These are phyloP conservation scores for Trametes polyzona DNA, from an alignment of 1,284 basidiomycete species.

Conservation along the genomic window DNA sequence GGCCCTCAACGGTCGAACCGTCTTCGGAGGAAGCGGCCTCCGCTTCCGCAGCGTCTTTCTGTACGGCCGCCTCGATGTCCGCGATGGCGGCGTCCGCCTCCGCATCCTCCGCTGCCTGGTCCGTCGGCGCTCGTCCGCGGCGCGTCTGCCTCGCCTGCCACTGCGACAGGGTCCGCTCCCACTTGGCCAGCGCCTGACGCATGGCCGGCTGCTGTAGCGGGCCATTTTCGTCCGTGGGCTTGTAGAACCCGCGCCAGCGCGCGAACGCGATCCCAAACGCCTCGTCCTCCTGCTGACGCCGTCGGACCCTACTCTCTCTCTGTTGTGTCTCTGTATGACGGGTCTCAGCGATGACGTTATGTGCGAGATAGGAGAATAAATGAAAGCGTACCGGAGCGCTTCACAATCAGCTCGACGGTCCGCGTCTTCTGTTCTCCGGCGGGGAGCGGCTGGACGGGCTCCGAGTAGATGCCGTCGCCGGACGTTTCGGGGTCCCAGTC, in stretches of 20 bases:
- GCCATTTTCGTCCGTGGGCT: not conserved
- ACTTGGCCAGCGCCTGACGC: not conserved
- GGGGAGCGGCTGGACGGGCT: not conserved
- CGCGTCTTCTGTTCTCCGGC: conserved; percentile 1
- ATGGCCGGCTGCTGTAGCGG: not conserved
- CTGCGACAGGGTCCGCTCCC: not conserved
- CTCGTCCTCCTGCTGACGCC: not conserved
- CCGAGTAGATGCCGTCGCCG: conserved; percentile 7
- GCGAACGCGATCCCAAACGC: conserved; percentile 18
- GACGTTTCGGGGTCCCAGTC: conserved; percentile 11
- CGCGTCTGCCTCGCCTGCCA: no score
- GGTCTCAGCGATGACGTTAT: not conserved
- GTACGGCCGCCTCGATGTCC: no score
- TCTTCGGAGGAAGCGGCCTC: no score
- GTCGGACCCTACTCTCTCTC: not conserved
- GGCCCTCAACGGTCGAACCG: no score
- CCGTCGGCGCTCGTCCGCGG: not conserved
- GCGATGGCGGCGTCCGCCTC: no score
- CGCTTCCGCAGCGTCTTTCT: no score
- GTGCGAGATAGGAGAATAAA: no score
- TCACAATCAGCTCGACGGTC: conserved; percentile 27
- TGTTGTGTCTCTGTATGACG: not conserved
- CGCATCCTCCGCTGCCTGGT: no score
- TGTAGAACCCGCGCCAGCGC: conserved; percentile 31
- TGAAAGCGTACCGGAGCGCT: conserved; percentile 26